Base-by-base conservation (phyloP, 2,329 filamentous ascomycete species). In the Akanthomyces uredinophilus region DNA sequence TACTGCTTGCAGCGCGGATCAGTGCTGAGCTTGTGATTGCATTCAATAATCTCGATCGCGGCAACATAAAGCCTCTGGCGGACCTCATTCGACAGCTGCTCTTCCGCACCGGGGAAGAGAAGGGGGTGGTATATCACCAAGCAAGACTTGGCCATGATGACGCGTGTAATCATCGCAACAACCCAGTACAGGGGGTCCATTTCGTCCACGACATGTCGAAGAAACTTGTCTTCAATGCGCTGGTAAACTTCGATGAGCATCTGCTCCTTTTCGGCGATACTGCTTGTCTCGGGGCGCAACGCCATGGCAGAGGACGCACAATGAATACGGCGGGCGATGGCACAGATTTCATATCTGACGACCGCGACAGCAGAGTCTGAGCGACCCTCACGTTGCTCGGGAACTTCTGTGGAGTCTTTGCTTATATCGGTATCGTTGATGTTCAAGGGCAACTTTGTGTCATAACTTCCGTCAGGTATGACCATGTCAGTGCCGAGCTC, bases 71-170 rank as follows among this genome's bases (percentile, higher is more conserved):
- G 78, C 62, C 86, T 86, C 64, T 91, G 84, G 62, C 86, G 84
- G 10, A 85, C 84, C 53, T 87, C 86, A 55, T 83, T 80, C 0
- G 85, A 82, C 8, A 89, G 77, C 29, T 79, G 80, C 10, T 78
- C 73, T n/a, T 79, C 80, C 11, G 81, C 79, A 29, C 85, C 82
- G 39, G 81, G 80, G 57, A 86, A 83, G 37, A 89, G 85, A 68
- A 88, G 81, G 0, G 90, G 89, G 67, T 94, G 87, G 68, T 94
- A 90, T 2, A 91, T 82, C 64, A 92, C 82, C 41, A 95, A 80
- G 77, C 87, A 91, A 78, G 92, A 86, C 74, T 92, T 94, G 58
- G 87, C 87, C 75, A 92, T 84, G 65, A 93, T 86, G 37, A 94
- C 79, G 11, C 89, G 84, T 3, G 85, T 82, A 27, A 91, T 80